Evolutionary conservation across 164 flowering plant species (phyloP), one percentile per base, ranked within the genome.

Genomic region (Piper longum): DNA sequence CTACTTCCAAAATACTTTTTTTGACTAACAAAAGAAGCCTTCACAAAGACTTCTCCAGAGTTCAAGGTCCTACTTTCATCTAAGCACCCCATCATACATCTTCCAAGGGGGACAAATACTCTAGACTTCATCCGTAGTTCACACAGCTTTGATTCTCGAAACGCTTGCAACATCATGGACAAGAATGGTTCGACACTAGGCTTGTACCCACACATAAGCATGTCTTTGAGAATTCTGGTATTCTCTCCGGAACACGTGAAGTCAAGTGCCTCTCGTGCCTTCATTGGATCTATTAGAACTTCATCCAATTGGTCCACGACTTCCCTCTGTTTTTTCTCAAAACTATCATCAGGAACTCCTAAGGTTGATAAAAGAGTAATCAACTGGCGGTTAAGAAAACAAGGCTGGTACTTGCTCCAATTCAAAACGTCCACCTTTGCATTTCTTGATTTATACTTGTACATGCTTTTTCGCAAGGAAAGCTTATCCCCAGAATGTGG

Each of bases 21-120:
- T 5, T 9, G 36, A 5, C 76, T 72, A 45, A 71, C 45, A 19
- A 70, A 62, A 64, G 98, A 86, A 68, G 67, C 68, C 54, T 88
- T 88, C 62, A 93, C 83, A 76, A 90, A 88, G 6, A 88, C 97
- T 72, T 93, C 75, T 13, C 98, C 98, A 72, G 90, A 93, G 61
- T 88, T 79, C 62, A 93, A 67, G n/a, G 80, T 83, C 59, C 77
- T 48, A n/a, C 92, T 85, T 76, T 93, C 98, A 72, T 93, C 98
- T 3, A 93, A 73, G 62, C 97, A 90, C 52, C 98, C 97, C 85
- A 93, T 85, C 96, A 90, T 80, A 40, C 83, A 66, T 66, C 96
- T 81, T 68, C 87, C 98, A 42, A 71, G 60, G 3, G 77, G 85
- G 61, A 88, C 43, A 72, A 83, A 85, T 60, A 93, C 82, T 73